Evolutionary conservation across 108 stramenopile genomes (phyloP).

Genomic region (Pseudonitzschia delicatissima): DNA sequence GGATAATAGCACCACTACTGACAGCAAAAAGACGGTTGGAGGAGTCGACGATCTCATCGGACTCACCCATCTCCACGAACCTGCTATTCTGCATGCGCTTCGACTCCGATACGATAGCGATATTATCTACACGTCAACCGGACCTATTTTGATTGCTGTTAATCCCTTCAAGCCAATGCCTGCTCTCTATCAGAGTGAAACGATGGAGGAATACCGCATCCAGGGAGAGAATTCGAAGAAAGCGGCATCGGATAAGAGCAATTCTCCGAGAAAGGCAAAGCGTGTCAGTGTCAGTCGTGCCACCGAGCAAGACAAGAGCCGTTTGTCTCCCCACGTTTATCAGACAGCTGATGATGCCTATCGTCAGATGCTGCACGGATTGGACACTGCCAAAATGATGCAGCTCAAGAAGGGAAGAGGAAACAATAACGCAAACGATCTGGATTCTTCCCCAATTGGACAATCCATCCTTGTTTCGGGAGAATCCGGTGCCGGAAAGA

Average conservation of each 20-base stretch:
- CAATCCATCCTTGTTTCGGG: conserved; percentile 93
- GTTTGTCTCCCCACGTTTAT: conserved; percentile 91
- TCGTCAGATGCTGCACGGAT: conserved; percentile 89
- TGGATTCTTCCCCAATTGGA: conserved; percentile 42
- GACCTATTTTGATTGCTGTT: conserved; percentile 90
- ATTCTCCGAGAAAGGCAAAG: conserved; percentile 13
- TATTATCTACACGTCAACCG: conserved; percentile 89
- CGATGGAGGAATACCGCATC: conserved; percentile 75
- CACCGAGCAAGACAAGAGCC: conserved; percentile 14
- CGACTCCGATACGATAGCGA: conserved; percentile 73
- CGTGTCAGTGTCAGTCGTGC: conserved; percentile 6
- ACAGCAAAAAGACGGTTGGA: conserved; percentile 30
- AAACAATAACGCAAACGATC: conserved; percentile 6
- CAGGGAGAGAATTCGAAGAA: conserved; percentile 51
- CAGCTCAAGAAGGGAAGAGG: neutral
- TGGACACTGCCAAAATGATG: conserved; percentile 67
- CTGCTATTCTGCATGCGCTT: conserved; percentile 81
- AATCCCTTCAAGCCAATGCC: conserved; percentile 92
- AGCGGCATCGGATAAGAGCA: neutral
- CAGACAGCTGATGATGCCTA: conserved; percentile 94
- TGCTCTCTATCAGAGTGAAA: conserved; percentile 70
- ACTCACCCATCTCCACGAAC: conserved; percentile 80
- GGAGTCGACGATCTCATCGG: conserved; percentile 82
- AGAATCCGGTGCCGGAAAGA: conserved; percentile 96
- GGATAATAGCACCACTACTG: neutral